Evolutionary conservation across 164 flowering plant species (phyloP).

Genomic region (Echeveria elegans): DNA sequence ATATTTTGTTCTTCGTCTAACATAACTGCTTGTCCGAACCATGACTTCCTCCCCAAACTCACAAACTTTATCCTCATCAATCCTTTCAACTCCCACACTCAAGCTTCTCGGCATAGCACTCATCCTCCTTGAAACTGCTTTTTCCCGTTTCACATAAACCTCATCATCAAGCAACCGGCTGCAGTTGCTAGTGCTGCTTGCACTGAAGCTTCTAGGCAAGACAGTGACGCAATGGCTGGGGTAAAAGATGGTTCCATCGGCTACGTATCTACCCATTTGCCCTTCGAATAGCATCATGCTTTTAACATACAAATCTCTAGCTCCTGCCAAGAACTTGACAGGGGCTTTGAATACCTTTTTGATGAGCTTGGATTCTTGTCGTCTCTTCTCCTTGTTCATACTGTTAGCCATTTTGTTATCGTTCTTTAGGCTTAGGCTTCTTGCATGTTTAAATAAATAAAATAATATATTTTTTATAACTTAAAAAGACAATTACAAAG

Average conservation of each 20-base stretch:
- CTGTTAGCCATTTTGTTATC: no score
- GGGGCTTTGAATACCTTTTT: no score
- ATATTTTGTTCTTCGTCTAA: no score
- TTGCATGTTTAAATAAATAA: no score
- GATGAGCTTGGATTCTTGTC: no score
- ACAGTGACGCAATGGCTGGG: constrained; percentile 13
- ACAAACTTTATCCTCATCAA: constrained; percentile 56
- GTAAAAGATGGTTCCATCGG: constrained; percentile 3
- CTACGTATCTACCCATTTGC: background rate
- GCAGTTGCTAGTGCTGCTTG: background rate
- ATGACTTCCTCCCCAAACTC: constrained; percentile 30
- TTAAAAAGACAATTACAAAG: no score
- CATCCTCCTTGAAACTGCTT: constrained; percentile 4
- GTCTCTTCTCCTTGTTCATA: no score
- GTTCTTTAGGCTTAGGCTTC: no score
- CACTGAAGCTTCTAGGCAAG: constrained; percentile 41
- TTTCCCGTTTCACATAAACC: background rate
- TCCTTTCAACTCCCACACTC: constrained; percentile 44
- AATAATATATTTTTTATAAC: no score
- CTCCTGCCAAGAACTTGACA: no score
- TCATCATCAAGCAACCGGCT: no score
- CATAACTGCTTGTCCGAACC: constrained; percentile 27
- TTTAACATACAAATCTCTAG: no score
- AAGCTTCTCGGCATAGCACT: constrained; percentile 2
- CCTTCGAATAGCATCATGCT: constrained; percentile 11